Conservation (phyloP, 352 stramenopile species). For the Phytophthora foliorum region DNA sequence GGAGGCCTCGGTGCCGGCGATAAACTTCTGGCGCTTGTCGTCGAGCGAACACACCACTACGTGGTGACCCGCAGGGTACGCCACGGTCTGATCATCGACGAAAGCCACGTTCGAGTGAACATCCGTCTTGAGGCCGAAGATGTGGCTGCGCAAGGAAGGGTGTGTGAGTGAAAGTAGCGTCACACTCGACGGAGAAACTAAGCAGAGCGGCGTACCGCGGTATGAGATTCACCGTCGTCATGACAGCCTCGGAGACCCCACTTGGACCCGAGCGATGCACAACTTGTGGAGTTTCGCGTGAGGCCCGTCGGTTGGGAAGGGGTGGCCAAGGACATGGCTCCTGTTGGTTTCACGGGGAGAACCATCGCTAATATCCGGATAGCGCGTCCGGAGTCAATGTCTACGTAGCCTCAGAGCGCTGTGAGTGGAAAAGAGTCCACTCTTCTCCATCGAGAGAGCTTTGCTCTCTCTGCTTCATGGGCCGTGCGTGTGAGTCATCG, state of each 20-base stretch:
- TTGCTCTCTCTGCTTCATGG: too few species aligned
- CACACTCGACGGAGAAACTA: not conserved
- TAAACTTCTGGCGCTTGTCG: conserved; percentile 93
- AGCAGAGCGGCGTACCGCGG: conserved; percentile 30
- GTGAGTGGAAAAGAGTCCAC: too few species aligned
- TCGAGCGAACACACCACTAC: conserved; percentile 91
- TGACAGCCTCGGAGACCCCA: conserved; percentile 10
- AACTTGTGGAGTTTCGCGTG: conserved; percentile 8
- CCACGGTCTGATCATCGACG: conserved; percentile 85
- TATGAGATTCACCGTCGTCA: conserved; percentile 57
- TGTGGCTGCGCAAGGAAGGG: conserved; percentile 58
- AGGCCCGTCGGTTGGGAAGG: conserved; percentile 3
- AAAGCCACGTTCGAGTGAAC: conserved; percentile 86
- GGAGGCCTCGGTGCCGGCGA: conserved; percentile 80
- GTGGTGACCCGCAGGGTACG: conserved; percentile 90
- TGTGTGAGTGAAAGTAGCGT: conserved; percentile 12
- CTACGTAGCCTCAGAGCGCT: too few species aligned
- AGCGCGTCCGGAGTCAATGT: too few species aligned
- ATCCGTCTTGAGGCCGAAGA: conserved; percentile 93
- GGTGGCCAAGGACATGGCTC: conserved; percentile 1
- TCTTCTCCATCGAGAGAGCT: too few species aligned
- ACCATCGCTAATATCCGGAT: too few species aligned
- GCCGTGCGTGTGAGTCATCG: too few species aligned
- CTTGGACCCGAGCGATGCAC: not conserved
- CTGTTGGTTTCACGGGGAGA: too few species aligned